phyloP scores from a whole-genome alignment of 768 basidiomycete species.

The Tephrocybe sp. region DNA sequence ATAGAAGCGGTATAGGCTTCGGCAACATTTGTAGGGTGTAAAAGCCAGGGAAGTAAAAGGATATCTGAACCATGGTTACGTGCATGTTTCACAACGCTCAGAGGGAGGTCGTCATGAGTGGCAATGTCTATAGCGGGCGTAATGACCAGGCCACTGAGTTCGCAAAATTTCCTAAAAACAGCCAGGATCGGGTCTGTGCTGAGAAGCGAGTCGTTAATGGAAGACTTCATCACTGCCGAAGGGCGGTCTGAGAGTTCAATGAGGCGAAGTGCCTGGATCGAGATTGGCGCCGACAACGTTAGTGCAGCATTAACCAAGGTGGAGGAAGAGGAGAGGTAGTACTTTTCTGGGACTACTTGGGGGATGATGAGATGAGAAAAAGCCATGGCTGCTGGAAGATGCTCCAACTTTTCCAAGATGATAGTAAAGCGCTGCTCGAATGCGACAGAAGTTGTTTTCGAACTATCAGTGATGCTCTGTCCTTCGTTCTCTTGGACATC shows the following conservation, averaged over 20 bases:
- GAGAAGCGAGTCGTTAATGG: constrained; percentile 61
- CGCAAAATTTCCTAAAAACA: constrained; percentile 74
- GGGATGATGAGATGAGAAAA: constrained; percentile 77
- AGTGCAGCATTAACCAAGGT: neutral
- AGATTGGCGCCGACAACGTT: constrained; percentile 27
- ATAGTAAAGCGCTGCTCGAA: constrained; percentile 59
- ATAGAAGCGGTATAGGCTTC: too few relatives aligned
- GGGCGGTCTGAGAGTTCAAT: constrained; percentile 85
- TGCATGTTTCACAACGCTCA: constrained; percentile 68
- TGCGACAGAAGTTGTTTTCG: constrained; percentile 1
- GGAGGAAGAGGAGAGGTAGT: constrained; percentile 12
- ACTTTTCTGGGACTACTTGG: constrained; percentile 4
- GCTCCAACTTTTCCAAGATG: constrained; percentile 87
- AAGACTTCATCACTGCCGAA: constrained; percentile 84
- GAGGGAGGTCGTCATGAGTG: constrained; percentile 68
- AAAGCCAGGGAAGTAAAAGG: constrained; percentile 81
- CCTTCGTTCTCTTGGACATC: constrained; percentile 37
- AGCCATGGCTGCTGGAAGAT: constrained; percentile 86
- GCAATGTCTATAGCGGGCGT: constrained; percentile 70
- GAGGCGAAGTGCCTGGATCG: constrained; percentile 74
- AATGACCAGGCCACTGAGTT: constrained; percentile 66
- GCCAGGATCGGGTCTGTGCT: constrained; percentile 69
- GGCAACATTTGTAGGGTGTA: too few relatives aligned
- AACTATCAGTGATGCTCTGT: constrained; percentile 3
- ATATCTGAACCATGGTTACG: constrained; percentile 58